phyloP scores from a whole-genome alignment of 495 filamentous ascomycete species.

The Echria macrotheca region DNA sequence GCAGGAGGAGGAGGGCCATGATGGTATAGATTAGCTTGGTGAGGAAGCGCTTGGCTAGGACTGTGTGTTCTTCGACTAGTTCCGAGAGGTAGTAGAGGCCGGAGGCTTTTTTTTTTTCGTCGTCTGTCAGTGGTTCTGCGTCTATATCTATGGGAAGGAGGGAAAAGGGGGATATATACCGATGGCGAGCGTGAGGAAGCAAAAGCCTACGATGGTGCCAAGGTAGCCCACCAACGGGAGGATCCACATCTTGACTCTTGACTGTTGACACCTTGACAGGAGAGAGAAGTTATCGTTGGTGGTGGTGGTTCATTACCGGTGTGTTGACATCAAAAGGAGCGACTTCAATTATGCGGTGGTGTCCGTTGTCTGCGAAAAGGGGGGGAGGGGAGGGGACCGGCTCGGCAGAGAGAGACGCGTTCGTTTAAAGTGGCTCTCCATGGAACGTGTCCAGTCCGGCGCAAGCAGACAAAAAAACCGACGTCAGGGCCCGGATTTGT shows the following conservation, averaged over 20 bases:
- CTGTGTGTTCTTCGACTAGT: conserved; percentile 95
- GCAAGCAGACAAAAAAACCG: too few species aligned
- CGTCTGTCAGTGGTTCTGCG: too few species aligned
- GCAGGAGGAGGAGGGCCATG: conserved; percentile 66
- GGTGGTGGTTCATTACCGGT: too few species aligned
- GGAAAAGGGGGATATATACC: too few species aligned
- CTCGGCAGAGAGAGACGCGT: conserved; percentile 8
- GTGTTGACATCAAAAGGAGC: too few species aligned
- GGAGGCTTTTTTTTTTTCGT: too few species aligned
- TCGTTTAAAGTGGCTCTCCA: not conserved
- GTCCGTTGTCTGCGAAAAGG: not conserved
- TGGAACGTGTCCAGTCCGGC: conserved; percentile 13
- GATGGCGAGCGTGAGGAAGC: conserved; percentile 88
- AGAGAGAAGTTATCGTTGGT: not conserved
- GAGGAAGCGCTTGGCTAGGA: conserved; percentile 78
- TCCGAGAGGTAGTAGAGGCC: conserved; percentile 98
- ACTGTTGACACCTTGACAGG: not conserved
- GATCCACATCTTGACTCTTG: conserved; percentile 69
- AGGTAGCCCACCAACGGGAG: conserved; percentile 83
- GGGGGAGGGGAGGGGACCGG: not conserved
- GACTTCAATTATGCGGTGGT: not conserved
- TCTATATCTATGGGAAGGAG: too few species aligned
- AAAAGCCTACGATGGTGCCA: conserved; percentile 81
- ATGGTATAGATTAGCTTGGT: conserved; percentile 79
- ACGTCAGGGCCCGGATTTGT: too few species aligned